Conservation (phyloP, 768 basidiomycete genomes). For the Leccinum uliginosum region DNA sequence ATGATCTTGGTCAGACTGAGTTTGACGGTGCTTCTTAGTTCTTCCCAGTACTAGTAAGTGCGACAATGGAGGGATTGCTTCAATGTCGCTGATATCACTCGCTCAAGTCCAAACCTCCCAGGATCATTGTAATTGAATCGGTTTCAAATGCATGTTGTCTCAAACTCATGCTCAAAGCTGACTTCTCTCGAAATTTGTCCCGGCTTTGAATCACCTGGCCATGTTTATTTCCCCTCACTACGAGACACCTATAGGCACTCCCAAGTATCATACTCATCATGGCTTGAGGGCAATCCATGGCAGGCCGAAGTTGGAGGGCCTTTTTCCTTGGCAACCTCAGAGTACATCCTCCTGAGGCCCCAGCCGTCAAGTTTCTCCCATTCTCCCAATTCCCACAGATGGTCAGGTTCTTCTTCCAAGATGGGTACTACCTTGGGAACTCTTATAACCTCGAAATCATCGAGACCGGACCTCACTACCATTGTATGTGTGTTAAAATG, state of each 20-base stretch:
- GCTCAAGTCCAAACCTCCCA: neutral
- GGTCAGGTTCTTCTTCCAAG: slow-evolving; percentile 4
- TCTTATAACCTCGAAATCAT: slow-evolving; percentile 23
- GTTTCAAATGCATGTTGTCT: neutral
- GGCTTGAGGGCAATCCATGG: neutral
- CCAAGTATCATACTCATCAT: slow-evolving; percentile 13
- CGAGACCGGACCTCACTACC: slow-evolving; percentile 11
- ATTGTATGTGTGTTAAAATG: neutral
- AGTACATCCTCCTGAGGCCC: slow-evolving; percentile 17
- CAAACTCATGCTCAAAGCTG: neutral
- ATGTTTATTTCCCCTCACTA: neutral
- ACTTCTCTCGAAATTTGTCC: too few species aligned
- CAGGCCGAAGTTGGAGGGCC: neutral
- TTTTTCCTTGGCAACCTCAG: slow-evolving; percentile 17
- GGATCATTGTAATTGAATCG: neutral
- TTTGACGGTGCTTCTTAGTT: too few species aligned
- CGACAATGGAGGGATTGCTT: neutral
- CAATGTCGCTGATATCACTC: neutral
- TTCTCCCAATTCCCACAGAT: slow-evolving; percentile 4
- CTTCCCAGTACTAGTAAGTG: too few species aligned
- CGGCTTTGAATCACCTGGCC: neutral
- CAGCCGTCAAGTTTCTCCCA: slow-evolving; percentile 24
- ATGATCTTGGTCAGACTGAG: too few species aligned
- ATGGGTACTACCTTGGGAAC: slow-evolving; percentile 18
- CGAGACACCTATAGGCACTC: slow-evolving; percentile 8